These are phyloP conservation scores for Astraeus odoratus DNA, from an alignment of 768 basidiomycete genomes.

Conservation along the genomic window DNA sequence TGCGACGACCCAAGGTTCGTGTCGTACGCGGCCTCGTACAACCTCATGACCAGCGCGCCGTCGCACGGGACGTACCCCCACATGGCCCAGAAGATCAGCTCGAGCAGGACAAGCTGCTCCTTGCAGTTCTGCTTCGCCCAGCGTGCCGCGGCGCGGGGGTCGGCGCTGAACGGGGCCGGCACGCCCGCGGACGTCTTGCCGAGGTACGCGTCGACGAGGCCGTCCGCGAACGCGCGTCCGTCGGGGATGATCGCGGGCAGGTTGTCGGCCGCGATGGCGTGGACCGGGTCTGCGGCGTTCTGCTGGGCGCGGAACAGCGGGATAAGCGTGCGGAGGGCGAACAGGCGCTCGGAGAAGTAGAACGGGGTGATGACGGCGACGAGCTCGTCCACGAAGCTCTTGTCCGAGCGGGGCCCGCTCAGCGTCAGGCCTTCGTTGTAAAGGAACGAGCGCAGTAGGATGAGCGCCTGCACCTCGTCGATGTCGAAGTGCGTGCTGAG, in stretches of 20 bases:
- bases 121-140: constrained; percentile 71
- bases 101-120: constrained; percentile 76
- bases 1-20: constrained; percentile 63
- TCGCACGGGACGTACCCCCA: constrained; percentile 67
- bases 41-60: constrained; percentile 52
- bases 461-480: constrained; percentile 73
- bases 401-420: constrained; percentile 36
- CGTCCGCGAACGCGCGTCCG: constrained; percentile 52
- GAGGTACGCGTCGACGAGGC: constrained; percentile 54
- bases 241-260: constrained; percentile 60
- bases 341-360: constrained; percentile 76
- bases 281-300: constrained; percentile 46
- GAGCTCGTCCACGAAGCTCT: constrained; percentile 27
- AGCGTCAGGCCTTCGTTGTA: constrained; percentile 69
- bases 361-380: constrained; percentile 71
- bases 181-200: constrained; percentile 42
- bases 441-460: constrained; percentile 69
- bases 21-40: constrained; percentile 59
- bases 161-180: constrained; percentile 37
- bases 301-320: constrained; percentile 70
- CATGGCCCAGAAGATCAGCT: constrained; percentile 86
- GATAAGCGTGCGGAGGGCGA: constrained; percentile 58
- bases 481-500: constrained; percentile 70
- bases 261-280: constrained; percentile 45
- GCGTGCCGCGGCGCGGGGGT: constrained; percentile 52